These are phyloP conservation scores for Heliamphora exappendiculata DNA, from an alignment of 148 eudicot species.

Conservation along the genomic window DNA sequence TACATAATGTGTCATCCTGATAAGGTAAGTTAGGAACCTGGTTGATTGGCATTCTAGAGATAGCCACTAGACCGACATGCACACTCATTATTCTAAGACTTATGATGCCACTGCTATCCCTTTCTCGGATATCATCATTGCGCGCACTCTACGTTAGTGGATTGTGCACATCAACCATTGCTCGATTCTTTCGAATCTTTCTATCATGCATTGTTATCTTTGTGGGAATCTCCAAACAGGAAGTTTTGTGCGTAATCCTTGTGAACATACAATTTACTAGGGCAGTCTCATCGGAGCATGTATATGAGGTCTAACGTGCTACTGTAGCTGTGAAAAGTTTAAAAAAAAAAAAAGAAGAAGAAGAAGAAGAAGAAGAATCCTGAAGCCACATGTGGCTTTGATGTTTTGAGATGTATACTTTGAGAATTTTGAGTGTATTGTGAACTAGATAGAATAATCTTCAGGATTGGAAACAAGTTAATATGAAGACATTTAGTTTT, in stretches of 20 bases:
- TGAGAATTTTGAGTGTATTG: no score
- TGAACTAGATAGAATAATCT: not conserved
- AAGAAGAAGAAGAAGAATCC: not conserved
- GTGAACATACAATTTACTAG: not conserved
- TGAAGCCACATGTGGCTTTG: not conserved
- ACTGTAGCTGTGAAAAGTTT: not conserved
- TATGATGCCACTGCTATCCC: not conserved
- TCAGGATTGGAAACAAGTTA: no score
- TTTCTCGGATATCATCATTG: conserved; percentile 17
- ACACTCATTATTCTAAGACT: not conserved
- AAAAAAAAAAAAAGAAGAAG: no score
- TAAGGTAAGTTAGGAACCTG: conserved; percentile 7
- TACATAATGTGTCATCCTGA: conserved; percentile 2
- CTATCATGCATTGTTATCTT: not conserved
- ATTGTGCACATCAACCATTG: not conserved
- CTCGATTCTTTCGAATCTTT: not conserved
- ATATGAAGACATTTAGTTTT: not conserved
- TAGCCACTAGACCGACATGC: conserved; percentile 9
- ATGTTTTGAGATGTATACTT: not conserved
- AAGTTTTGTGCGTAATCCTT: not conserved
- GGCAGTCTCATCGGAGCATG: not conserved
- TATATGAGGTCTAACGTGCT: not conserved
- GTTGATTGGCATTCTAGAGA: conserved; percentile 9
- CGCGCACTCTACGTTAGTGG: not conserved
- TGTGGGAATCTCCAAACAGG: conserved; percentile 1